A percentile compares a stretch with the other conserved stretches of the same genome.
Evolutionary conservation across 257 asterid species (phyloP).

Genomic region (Echium plantagineum): DNA sequence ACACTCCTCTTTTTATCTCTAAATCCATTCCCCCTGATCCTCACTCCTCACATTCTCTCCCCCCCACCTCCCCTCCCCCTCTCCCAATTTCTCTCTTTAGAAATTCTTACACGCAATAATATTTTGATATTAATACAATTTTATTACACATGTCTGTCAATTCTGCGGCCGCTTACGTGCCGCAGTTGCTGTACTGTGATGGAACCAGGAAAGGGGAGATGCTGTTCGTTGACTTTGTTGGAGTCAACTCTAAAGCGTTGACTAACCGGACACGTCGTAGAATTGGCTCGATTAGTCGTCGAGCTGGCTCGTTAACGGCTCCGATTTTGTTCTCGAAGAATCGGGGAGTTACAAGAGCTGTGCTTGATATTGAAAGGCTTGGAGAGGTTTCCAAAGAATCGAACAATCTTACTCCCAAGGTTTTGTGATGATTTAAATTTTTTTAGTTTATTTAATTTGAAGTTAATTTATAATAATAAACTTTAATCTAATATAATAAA

Average conservation of each 20-base stretch:
- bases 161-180: constrained; percentile 22
- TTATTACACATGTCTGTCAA: constrained; percentile 19
- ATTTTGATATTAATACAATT: too few relatives aligned
- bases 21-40: constrained; percentile 10
- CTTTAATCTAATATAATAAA: too few relatives aligned
- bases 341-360: constrained; percentile 21
- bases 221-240: constrained; percentile 29
- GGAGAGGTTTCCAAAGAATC: constrained; percentile 10
- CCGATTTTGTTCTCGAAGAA: constrained; percentile 13
- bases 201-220: constrained; percentile 19
- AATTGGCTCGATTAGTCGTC: constrained; percentile 16
- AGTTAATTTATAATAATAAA: too few relatives aligned
- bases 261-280: constrained; percentile 21
- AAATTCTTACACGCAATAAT: not conserved
- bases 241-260: constrained; percentile 17
- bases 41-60: constrained; percentile 21
- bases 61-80: constrained; percentile 1
- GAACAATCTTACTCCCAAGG: constrained; percentile 16
- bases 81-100: not conserved
- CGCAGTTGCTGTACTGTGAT: constrained; percentile 23
- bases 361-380: constrained; percentile 23
- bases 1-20: not conserved
- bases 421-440: not conserved
- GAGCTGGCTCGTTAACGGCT: not conserved
- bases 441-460: too few relatives aligned